Conservation (phyloP, 495 filamentous ascomycete species). For the Penicillium tannophilum region DNA sequence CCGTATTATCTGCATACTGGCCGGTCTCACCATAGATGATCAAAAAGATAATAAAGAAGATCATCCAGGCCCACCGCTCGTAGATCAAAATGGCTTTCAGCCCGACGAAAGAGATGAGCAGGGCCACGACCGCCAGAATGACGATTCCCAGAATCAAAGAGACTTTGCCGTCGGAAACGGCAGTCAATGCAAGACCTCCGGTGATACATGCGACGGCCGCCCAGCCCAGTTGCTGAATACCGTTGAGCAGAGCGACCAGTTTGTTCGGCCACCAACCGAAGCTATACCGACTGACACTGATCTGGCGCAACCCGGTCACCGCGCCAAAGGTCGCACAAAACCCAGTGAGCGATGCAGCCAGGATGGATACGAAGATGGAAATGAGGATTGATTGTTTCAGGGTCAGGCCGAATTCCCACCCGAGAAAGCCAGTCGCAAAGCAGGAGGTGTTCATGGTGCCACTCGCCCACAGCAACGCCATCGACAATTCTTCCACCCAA, state of each 20-base stretch:
- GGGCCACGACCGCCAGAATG: constrained; percentile 52
- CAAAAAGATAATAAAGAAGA: constrained; percentile 59
- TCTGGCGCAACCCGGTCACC: constrained; percentile 76
- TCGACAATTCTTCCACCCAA: constrained; percentile 39
- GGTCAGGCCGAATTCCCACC: constrained; percentile 38
- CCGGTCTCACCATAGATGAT: constrained; percentile 58
- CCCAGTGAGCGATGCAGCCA: constrained; percentile 16
- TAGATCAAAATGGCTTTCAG: constrained; percentile 58
- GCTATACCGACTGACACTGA: constrained; percentile 63
- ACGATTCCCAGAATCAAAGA: constrained; percentile 45
- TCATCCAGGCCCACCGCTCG: constrained; percentile 62
- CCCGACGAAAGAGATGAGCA: constrained; percentile 62
- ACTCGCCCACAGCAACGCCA: constrained; percentile 54
- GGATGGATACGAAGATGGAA: constrained; percentile 38
- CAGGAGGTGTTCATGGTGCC: constrained; percentile 58
- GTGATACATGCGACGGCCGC: constrained; percentile 43
- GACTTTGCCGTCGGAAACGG: constrained; percentile 37
- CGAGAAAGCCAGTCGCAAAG: constrained; percentile 46
- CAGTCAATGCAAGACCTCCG: constrained; percentile 39
- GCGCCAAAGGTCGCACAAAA: constrained; percentile 64
- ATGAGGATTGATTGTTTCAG: constrained; percentile 38
- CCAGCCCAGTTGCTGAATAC: constrained; percentile 37
- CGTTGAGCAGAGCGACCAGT: constrained; percentile 34
- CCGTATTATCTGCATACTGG: constrained; percentile 45
- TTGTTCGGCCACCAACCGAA: constrained; percentile 38